Percentiles rank a stretch among this genome's conserved stretches.
phyloP scores from a whole-genome alignment of 345 rosid genomes.

The Reutealis trisperma region DNA sequence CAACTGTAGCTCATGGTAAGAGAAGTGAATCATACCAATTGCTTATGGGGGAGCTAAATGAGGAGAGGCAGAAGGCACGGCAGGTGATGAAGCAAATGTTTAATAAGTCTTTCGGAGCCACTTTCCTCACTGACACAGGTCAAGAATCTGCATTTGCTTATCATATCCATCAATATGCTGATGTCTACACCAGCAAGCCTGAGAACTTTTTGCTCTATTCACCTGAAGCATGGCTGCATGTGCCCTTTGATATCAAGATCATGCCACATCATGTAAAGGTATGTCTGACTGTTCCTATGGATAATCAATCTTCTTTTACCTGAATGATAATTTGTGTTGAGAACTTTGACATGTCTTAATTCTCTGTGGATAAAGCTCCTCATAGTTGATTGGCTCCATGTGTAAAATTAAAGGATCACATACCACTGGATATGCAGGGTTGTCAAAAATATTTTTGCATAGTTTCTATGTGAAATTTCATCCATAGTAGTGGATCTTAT shows the following conservation, averaged over 20 bases:
- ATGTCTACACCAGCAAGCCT: conserved; percentile 87
- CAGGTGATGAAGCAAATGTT: conserved; percentile 78
- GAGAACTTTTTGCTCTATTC: conserved; percentile 79
- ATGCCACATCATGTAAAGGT: conserved; percentile 99
- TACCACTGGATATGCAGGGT: too few species aligned
- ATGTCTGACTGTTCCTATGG: conserved; percentile 2
- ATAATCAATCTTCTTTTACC: background rate
- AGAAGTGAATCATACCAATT: conserved; percentile 52
- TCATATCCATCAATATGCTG: conserved; percentile 95
- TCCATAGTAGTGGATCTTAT: too few species aligned
- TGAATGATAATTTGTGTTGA: background rate
- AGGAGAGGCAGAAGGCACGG: conserved; percentile 73
- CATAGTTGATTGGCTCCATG: background rate
- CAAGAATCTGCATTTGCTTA: conserved; percentile 96
- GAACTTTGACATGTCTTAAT: background rate
- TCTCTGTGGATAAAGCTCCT: conserved; percentile 4
- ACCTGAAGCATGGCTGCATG: conserved; percentile 97
- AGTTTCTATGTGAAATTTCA: too few species aligned
- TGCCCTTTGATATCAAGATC: conserved; percentile 82
- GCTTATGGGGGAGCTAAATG: conserved; percentile 71
- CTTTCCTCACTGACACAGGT: conserved; percentile 85
- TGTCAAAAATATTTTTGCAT: too few species aligned
- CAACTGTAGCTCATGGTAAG: conserved; percentile 46
- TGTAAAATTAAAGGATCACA: too few species aligned
- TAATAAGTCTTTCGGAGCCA: conserved; percentile 93